Conservation (phyloP, 2,329 filamentous ascomycete genomes). For the Trichoderma cornu-damae region DNA sequence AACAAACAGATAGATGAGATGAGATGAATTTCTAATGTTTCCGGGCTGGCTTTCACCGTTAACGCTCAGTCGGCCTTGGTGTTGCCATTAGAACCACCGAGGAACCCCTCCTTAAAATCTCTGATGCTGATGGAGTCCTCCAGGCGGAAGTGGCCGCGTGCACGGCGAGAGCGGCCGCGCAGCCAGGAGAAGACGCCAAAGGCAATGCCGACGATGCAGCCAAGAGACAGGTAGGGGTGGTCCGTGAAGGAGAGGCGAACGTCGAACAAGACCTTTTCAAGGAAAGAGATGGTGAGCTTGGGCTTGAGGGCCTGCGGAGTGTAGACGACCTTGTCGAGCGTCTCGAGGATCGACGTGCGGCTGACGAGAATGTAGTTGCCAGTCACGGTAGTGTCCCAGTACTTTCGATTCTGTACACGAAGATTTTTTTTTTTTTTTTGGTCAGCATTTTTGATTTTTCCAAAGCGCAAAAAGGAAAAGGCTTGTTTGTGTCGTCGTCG, state of each 20-base stretch:
- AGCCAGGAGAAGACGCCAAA: slow-evolving; percentile 50
- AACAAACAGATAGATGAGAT: slow-evolving; percentile 19
- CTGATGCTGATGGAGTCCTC: slow-evolving; percentile 50
- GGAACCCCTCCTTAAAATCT: slow-evolving; percentile 59
- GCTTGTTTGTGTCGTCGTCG: no score
- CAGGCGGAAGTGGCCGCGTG: slow-evolving; percentile 56
- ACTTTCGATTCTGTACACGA: slow-evolving; percentile 67
- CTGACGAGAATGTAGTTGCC: slow-evolving; percentile 87
- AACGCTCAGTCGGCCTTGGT: slow-evolving; percentile 33
- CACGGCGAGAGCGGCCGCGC: slow-evolving; percentile 50
- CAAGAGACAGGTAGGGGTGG: slow-evolving; percentile 55
- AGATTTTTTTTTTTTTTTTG: no score
- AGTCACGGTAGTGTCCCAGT: slow-evolving; percentile 89
- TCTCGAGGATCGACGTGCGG: slow-evolving; percentile 86
- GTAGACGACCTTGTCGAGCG: slow-evolving; percentile 64
- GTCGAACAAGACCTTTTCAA: slow-evolving; percentile 68
- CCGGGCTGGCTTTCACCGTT: not conserved
- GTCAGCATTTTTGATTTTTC: not conserved
- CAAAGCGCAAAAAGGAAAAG: not conserved
- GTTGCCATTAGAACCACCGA: slow-evolving; percentile 42
- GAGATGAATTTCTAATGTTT: slow-evolving; percentile 3
- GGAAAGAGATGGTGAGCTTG: slow-evolving; percentile 69
- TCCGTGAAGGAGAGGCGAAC: slow-evolving; percentile 54
- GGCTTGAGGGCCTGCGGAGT: slow-evolving; percentile 66
- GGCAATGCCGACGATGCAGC: slow-evolving; percentile 52